Conservation (phyloP, 2,329 filamentous ascomycete genomes). For the Ceratocystis cacaofunesta region DNA sequence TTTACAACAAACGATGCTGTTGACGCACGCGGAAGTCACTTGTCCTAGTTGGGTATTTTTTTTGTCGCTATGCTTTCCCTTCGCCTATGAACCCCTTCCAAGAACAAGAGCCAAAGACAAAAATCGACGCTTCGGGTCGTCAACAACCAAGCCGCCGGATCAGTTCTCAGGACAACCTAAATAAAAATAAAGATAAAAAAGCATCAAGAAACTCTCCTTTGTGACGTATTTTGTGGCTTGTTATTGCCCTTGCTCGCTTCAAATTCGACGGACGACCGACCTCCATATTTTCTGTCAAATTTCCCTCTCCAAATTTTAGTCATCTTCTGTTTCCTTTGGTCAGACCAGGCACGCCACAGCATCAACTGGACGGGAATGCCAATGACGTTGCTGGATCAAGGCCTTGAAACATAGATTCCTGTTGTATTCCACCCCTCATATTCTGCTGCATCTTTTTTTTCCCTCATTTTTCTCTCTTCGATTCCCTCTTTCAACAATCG, state of each 20-base stretch:
- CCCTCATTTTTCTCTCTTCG: background rate
- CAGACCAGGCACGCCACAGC: too few relatives aligned
- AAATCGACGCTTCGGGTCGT: background rate
- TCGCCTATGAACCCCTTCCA: too few relatives aligned
- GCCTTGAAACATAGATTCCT: background rate
- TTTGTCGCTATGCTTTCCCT: too few relatives aligned
- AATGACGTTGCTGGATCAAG: too few relatives aligned
- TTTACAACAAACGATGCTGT: too few relatives aligned
- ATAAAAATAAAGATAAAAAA: background rate
- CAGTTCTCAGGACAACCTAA: too few relatives aligned
- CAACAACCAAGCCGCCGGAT: background rate
- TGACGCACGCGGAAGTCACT: too few relatives aligned
- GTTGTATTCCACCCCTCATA: background rate
- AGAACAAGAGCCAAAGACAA: too few relatives aligned
- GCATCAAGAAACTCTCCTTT: background rate
- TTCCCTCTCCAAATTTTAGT: background rate
- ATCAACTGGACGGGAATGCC: too few relatives aligned
- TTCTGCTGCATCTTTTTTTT: background rate
- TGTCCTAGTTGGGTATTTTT: too few relatives aligned
- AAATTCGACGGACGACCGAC: background rate
- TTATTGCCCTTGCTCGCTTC: background rate
- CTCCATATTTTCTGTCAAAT: slow-evolving; percentile 6
- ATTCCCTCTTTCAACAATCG: background rate
- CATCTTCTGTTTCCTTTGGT: background rate
- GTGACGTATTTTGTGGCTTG: background rate